These are phyloP conservation scores for Canna indica DNA, from an alignment of 176 grass and related monocot genomes.

Conservation along the genomic window DNA sequence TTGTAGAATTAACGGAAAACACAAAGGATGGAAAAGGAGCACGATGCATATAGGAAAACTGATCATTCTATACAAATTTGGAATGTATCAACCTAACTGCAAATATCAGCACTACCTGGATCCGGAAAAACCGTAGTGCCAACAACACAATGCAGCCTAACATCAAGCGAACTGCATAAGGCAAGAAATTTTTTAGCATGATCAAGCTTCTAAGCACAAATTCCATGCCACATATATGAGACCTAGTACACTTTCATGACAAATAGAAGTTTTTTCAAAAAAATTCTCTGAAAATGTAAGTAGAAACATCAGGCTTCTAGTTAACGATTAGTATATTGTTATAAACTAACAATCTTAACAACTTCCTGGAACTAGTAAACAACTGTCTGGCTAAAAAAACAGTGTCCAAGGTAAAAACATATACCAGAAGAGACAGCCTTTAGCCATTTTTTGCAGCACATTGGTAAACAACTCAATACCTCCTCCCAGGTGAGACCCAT, in stretches of 20 bases:
- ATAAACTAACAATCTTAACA: not conserved
- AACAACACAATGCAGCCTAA: constrained; percentile 52
- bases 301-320: not conserved
- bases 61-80: not conserved
- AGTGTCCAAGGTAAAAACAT: too few relatives aligned
- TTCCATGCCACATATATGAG: not conserved
- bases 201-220: not conserved
- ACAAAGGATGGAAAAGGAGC: not conserved
- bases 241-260: not conserved
- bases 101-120: constrained; percentile 52
- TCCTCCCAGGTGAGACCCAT: too few relatives aligned
- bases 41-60: not conserved
- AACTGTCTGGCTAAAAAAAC: too few relatives aligned
- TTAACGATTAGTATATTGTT: not conserved
- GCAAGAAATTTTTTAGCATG: not conserved
- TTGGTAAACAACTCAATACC: too few relatives aligned
- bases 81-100: not conserved
- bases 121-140: constrained; percentile 58
- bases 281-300: not conserved
- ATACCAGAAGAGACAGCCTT: too few relatives aligned
- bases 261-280: not conserved
- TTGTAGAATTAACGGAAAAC: too few relatives aligned
- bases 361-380: too few relatives aligned
- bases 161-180: constrained; percentile 52
- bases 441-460: too few relatives aligned